Base-by-base conservation (phyloP, 495 filamentous ascomycete genomes). In the Penicillium bovifimosum region DNA sequence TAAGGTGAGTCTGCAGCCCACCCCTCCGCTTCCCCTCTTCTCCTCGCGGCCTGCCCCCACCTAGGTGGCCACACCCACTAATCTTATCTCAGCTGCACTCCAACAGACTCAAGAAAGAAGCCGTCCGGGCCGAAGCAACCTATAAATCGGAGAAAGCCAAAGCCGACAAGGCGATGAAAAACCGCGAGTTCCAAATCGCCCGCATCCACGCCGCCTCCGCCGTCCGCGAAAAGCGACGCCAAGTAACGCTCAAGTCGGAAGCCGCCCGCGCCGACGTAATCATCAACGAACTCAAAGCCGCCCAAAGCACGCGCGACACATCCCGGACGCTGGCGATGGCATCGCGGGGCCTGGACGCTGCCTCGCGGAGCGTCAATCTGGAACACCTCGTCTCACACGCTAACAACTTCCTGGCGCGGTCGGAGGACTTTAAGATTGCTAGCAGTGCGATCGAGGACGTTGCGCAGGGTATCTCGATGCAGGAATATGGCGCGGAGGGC, bases 261-360 rank as follows among this genome's bases (percentile, higher is more conserved):
- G 74, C 74, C 7, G 74, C 74, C 10, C 70, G 74, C 6, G 72
- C 74, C 32, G 74, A 76, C 36, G 74, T 76, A 0, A 76, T 76
- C 11, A 76, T 76, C 64, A 76, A 76, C 52, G 74, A 76, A 47
- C 64, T 76, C 9, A 76, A 76, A 53, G 72, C 74, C 13, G 74
- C 72, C 0, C 74, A 76, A 36, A 70, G 66, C 52, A 76, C 74
- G 7, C 72, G 74, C 11, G 74, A 76, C 48, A 76, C 74, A 6
- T 74, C 74, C 2, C 62, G 72, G 2, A 76, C 74, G 0, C 63
- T 76, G 2, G 72, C 71, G 11, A 33, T 76, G 18, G 74, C 74
- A 0, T 72, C 68, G 10, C 65, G 74, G 1, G 74, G 74, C 0
- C 57, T 76, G 28, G 72, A 76, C 41, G 74, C 72, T 1, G 74